Evolutionary conservation across 176 grass and related monocot genomes (phyloP), one percentile per base, ranked within the genome.

Genomic region (Coix lacrymajobi): DNA sequence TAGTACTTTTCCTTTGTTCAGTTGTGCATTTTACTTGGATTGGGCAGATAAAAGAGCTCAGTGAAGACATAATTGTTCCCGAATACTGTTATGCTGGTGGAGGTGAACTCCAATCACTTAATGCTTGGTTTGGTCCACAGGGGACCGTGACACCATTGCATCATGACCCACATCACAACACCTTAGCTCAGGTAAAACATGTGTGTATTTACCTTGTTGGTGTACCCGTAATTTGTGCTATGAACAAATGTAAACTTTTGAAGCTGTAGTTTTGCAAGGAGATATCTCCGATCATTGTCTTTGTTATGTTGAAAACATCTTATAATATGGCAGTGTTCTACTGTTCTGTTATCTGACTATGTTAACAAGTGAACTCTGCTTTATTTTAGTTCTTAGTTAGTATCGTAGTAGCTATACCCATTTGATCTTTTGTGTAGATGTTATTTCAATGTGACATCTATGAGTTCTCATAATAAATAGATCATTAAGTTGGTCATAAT

Each of bases 91-190:
- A 86, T 76, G 91, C 93, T 87, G 96, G 96, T 73, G 96, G 93
- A 72, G 91, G 96, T 64, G 91, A 93, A 72, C 90, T 93, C 5
- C 87, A 88, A 25, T 90, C 93, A 66, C 92, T 99, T 66, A 99
- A 99, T 87, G 93, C 96, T 83, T 99, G 89, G 96, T 96, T 99
- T 87, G 93, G 93, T 62, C 93, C 96, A 88, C 83, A 88, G 30
- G 87, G 91, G 24, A 96, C 91, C 56, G 87, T 96, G 32, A 99
- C 96, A 82, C 96, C 96, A 11, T 87, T 93, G 80, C 96, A 99
- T 76, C 91, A 93, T 71, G 96, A 99, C 31, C 91, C 91, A 37
- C 93, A 96, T 80, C 93, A 99, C 81, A 99, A 99, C 76, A 71
- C 96, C 71, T 96, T 96, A 77, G 91, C 96, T 88, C 96, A 93